A percentile compares a stretch with the other conserved stretches of the same genome.
Evolutionary conservation across 1,284 basidiomycete genomes (phyloP).

Genomic region (Leccinum holopus): DNA sequence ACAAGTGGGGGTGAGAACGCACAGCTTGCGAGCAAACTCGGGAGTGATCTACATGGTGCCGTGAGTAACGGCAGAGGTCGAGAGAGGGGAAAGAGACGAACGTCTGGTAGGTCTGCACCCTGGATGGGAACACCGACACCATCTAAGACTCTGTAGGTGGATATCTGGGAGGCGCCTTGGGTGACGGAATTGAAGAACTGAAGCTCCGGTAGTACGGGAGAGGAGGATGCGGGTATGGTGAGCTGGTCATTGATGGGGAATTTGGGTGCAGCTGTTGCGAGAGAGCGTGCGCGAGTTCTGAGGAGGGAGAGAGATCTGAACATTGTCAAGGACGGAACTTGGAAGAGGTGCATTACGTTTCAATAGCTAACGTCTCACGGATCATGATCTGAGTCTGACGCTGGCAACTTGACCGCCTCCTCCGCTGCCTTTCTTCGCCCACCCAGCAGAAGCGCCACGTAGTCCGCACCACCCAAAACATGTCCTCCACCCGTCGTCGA

Average conservation of each 20-base stretch:
- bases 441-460: conserved; percentile 70
- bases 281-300: conserved; percentile 11
- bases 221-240: conserved; percentile 59
- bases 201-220: conserved; percentile 64
- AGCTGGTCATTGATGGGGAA: conserved; percentile 36
- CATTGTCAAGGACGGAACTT: conserved; percentile 28
- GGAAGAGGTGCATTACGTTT: background rate
- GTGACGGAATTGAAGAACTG: conserved; percentile 78
- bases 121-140: conserved; percentile 71
- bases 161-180: conserved; percentile 60
- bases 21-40: conserved; percentile 71
- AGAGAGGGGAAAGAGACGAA: conserved; percentile 29
- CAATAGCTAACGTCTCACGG: background rate
- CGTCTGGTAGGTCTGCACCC: conserved; percentile 73
- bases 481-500: conserved; percentile 38
- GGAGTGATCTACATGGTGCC: conserved; percentile 59
- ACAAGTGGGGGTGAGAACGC: conserved; percentile 23
- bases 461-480: conserved; percentile 73
- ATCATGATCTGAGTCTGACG: conserved; percentile 14
- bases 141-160: conserved; percentile 81
- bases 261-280: conserved; percentile 28
- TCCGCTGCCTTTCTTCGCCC: conserved; percentile 58
- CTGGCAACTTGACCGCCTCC: conserved; percentile 61
- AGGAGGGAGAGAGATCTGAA: conserved; percentile 8
- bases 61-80: conserved; percentile 8